phyloP scores from a whole-genome alignment of 148 eudicot genomes.

The Vaccinium myrtillus region DNA sequence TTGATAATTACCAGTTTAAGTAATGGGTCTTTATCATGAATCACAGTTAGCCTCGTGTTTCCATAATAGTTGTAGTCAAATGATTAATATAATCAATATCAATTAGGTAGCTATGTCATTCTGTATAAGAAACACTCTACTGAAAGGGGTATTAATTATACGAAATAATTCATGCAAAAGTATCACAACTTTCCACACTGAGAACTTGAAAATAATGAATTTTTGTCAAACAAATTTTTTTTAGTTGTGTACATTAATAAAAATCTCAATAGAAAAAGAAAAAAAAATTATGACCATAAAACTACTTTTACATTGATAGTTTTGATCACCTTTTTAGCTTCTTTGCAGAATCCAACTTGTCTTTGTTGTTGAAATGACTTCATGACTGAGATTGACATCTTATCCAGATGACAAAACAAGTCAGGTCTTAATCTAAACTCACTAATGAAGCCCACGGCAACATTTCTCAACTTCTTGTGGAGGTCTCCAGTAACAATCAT shows the following conservation, averaged over 20 bases:
- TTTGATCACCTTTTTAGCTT: slow-evolving; percentile 26
- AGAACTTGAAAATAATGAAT: too few species aligned
- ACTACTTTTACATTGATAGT: background rate
- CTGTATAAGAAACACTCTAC: background rate
- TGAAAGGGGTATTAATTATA: background rate
- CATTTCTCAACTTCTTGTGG: slow-evolving; percentile 41
- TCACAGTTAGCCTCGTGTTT: background rate
- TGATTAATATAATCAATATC: background rate
- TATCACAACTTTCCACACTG: background rate
- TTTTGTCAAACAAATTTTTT: too few species aligned
- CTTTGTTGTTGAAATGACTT: slow-evolving; percentile 28
- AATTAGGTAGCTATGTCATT: background rate
- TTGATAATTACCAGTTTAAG: background rate
- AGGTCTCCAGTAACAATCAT: slow-evolving; percentile 43
- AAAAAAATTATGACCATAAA: background rate
- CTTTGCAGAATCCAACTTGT: slow-evolving; percentile 18
- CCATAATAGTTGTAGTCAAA: too few species aligned
- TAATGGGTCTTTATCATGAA: background rate
- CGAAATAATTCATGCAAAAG: background rate
- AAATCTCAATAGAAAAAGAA: background rate
- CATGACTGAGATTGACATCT: slow-evolving; percentile 27
- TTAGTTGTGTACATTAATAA: background rate
- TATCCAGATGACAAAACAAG: slow-evolving; percentile 33
- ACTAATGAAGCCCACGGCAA: slow-evolving; percentile 36
- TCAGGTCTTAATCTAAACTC: slow-evolving; percentile 34